These are phyloP conservation scores for Helotiales sp. DNA, from an alignment of 2,329 filamentous ascomycete species.

Conservation along the genomic window DNA sequence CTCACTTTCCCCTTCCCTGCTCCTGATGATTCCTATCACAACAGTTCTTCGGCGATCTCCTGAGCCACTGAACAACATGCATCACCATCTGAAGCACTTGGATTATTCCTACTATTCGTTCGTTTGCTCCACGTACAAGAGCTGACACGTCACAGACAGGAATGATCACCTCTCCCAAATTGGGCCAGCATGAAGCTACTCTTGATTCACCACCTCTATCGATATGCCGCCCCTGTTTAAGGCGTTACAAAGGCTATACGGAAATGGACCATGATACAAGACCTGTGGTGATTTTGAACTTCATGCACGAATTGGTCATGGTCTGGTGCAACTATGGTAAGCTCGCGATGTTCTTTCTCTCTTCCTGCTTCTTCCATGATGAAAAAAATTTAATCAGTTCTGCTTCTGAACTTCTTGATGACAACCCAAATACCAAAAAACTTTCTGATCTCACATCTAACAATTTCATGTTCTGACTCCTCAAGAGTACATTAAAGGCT, in stretches of 20 bases:
- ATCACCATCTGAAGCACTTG: conserved; percentile 69
- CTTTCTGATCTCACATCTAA: conserved; percentile 48
- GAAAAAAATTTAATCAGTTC: conserved; percentile 68
- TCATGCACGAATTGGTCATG: not conserved
- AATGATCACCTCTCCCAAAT: not conserved
- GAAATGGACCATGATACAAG: not conserved
- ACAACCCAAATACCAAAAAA: conserved; percentile 64
- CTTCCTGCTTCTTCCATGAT: conserved; percentile 51
- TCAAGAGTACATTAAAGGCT: conserved; percentile 7
- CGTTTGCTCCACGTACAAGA: conserved; percentile 23
- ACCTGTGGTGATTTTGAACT: not conserved
- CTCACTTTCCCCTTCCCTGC: conserved; percentile 17
- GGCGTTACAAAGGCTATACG: too few species aligned
- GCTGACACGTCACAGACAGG: conserved; percentile 12
- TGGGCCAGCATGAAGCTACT: not conserved
- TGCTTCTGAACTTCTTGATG: conserved; percentile 73
- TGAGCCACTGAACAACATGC: conserved; percentile 56
- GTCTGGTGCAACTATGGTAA: not conserved
- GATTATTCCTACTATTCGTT: not conserved
- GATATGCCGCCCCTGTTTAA: too few species aligned
- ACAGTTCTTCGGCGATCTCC: conserved; percentile 36
- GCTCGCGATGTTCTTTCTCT: not conserved
- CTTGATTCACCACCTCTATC: too few species aligned
- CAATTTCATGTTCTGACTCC: not conserved
- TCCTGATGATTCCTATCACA: conserved; percentile 36